These are phyloP conservation scores for Trichoderma breve DNA, from an alignment of 2,329 filamentous ascomycete genomes.

Conservation along the genomic window DNA sequence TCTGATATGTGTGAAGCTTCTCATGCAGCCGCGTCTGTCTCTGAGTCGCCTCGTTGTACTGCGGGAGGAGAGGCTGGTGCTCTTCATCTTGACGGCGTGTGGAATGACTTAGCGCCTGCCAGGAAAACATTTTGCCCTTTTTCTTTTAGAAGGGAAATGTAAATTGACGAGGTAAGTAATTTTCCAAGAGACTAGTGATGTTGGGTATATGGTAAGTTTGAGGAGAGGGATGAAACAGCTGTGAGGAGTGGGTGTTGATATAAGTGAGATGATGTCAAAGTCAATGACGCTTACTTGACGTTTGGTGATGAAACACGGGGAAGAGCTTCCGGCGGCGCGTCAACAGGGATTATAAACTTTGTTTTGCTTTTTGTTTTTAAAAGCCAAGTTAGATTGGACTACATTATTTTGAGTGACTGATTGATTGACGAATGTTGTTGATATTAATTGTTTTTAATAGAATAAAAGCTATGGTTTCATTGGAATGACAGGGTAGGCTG, in stretches of 20 bases:
- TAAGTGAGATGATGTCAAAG: neutral
- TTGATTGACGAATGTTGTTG: neutral
- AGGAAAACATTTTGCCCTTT: conserved; percentile 18
- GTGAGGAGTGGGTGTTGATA: neutral
- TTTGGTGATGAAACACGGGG: conserved; percentile 1
- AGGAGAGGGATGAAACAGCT: neutral
- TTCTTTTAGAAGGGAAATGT: neutral
- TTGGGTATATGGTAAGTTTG: neutral
- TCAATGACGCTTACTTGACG: conserved; percentile 9
- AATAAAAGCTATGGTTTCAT: neutral
- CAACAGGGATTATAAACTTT: neutral
- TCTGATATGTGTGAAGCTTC: conserved; percentile 92
- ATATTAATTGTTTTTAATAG: neutral
- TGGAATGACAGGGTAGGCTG: neutral
- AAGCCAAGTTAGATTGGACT: neutral
- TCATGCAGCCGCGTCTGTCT: conserved; percentile 76
- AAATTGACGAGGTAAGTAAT: too few species aligned
- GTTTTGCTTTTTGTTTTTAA: neutral
- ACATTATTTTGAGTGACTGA: neutral
- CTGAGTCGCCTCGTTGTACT: conserved; percentile 81
- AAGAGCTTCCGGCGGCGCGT: neutral
- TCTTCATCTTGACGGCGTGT: conserved; percentile 52
- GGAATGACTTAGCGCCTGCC: conserved; percentile 8
- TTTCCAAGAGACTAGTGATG: neutral
- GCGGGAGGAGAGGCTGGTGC: conserved; percentile 75